Percentiles rank a stretch among this genome's conserved stretches.
Conservation (phyloP, 805 yeast species). For the Kluyveromyces siamensis region DNA sequence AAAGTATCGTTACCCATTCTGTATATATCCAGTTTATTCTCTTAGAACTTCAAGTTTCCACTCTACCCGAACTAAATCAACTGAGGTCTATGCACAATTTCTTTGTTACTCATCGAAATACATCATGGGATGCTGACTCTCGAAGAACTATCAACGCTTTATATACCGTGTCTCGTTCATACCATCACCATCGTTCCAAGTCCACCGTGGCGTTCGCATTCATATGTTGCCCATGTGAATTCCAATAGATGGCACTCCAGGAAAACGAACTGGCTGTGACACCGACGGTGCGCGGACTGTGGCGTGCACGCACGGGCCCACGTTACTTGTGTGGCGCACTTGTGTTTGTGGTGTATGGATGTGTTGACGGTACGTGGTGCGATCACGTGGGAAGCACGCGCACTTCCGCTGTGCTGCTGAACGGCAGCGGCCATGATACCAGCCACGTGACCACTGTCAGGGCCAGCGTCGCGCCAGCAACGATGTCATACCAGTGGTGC, state of each 20-base stretch:
- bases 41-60: background rate
- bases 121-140: background rate
- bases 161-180: background rate
- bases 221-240: background rate
- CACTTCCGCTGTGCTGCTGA: background rate
- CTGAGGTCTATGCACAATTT: no score
- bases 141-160: background rate
- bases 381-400: background rate
- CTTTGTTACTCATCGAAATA: no score
- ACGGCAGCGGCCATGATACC: conserved; percentile 1
- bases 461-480: conserved; percentile 19
- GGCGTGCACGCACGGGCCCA: background rate
- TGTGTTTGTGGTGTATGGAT: background rate
- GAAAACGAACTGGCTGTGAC: background rate
- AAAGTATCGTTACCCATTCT: conserved; percentile 30
- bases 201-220: background rate
- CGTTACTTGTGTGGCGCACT: background rate
- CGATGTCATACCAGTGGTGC: conserved; percentile 26
- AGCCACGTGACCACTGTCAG: conserved; percentile 3
- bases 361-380: background rate
- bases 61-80: no score
- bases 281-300: background rate
- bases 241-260: background rate
- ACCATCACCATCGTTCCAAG: background rate
- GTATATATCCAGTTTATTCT: background rate